These are phyloP conservation scores for Berberis vulgaris DNA, from an alignment of 164 flowering plant species.

Conservation along the genomic window DNA sequence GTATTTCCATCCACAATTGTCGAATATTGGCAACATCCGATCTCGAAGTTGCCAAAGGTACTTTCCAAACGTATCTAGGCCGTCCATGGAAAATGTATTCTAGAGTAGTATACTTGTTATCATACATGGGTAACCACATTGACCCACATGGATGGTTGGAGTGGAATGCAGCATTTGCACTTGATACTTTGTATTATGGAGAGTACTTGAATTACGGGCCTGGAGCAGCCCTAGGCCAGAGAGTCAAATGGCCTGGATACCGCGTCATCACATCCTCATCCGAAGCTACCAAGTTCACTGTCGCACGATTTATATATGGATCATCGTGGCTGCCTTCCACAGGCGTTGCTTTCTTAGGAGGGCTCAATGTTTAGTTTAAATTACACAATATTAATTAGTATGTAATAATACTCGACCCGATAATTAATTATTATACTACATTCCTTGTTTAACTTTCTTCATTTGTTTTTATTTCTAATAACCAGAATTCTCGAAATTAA, in stretches of 20 bases:
- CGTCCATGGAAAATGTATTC: slow-evolving; percentile 26
- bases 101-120: slow-evolving; percentile 11
- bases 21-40: slow-evolving; percentile 36
- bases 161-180: slow-evolving; percentile 15
- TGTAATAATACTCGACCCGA: too few species aligned
- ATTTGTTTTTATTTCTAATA: too few species aligned
- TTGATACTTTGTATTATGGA: slow-evolving; percentile 21
- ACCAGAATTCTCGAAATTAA: too few species aligned
- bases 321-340: slow-evolving; percentile 24
- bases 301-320: slow-evolving; percentile 18
- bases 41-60: slow-evolving; percentile 9
- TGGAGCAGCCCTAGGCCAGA: slow-evolving; percentile 14
- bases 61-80: slow-evolving; percentile 13
- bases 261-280: slow-evolving; percentile 15
- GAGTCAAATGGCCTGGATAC: slow-evolving; percentile 23
- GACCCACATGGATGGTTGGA: slow-evolving; percentile 19
- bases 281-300: slow-evolving; percentile 22
- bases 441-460: too few species aligned
- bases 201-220: slow-evolving; percentile 26
- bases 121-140: slow-evolving; percentile 15
- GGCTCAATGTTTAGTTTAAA: slow-evolving; percentile 11
- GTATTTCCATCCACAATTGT: slow-evolving; percentile 47
- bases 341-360: slow-evolving; percentile 18
- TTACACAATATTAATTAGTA: neutral
- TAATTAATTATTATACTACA: too few species aligned